Evolutionary conservation across 345 rosid species (phyloP).

Genomic region (Pugionium dolabratum): DNA sequence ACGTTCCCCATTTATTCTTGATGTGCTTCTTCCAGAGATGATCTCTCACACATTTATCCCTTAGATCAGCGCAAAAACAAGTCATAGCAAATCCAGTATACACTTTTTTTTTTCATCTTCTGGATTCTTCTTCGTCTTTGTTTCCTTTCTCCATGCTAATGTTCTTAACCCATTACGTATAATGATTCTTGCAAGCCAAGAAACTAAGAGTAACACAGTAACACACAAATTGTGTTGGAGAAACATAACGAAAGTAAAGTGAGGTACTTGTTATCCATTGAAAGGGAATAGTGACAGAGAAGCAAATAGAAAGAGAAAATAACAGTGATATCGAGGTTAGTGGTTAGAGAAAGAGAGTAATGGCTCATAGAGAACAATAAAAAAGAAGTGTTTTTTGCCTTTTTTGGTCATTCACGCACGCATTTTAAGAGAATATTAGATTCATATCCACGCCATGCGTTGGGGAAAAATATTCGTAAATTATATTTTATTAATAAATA

Average conservation of each 20-base stretch:
- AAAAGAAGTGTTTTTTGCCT: neutral
- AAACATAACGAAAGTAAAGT: constrained; percentile 20
- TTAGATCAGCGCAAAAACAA: constrained; percentile 62
- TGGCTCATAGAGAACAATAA: too few species aligned
- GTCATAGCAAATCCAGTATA: constrained; percentile 79
- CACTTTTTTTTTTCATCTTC: constrained; percentile 44
- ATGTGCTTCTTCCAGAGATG: constrained; percentile 76
- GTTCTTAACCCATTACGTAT: constrained; percentile 7
- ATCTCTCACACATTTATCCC: constrained; percentile 60
- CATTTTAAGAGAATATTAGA: constrained; percentile 28
- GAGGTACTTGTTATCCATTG: constrained; percentile 32
- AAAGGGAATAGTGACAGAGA: neutral
- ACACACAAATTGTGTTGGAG: constrained; percentile 23
- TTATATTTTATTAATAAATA: too few species aligned
- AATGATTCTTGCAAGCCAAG: constrained; percentile 33
- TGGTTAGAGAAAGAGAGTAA: neutral
- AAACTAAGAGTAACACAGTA: constrained; percentile 24
- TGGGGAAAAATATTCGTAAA: too few species aligned
- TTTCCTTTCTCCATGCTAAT: constrained; percentile 9
- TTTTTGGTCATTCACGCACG: constrained; percentile 20
- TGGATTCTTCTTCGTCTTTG: constrained; percentile 24
- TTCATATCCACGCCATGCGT: too few species aligned
- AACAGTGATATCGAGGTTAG: neutral
- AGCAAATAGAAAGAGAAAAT: too few species aligned
- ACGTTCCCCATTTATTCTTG: constrained; percentile 72